These are phyloP conservation scores for Saccharomycopsis sp. DNA, from an alignment of 805 yeast species.

Conservation along the genomic window DNA sequence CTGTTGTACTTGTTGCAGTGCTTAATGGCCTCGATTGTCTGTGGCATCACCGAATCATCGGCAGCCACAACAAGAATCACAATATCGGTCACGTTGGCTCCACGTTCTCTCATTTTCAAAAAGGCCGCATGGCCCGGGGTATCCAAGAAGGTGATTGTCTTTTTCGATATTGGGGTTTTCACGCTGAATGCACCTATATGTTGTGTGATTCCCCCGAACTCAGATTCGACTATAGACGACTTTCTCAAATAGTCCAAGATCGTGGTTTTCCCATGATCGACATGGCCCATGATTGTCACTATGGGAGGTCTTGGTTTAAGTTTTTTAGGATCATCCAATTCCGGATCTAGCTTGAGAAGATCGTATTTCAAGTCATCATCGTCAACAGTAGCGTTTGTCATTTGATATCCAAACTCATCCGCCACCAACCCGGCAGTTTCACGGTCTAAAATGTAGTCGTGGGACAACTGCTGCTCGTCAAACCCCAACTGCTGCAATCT, in stretches of 20 bases:
- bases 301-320: slow-evolving; percentile 79
- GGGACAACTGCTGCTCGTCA: slow-evolving; percentile 49
- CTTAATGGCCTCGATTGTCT: slow-evolving; percentile 89
- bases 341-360: slow-evolving; percentile 26
- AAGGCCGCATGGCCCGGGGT: slow-evolving; percentile 99
- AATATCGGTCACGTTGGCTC: slow-evolving; percentile 90
- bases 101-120: slow-evolving; percentile 91
- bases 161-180: slow-evolving; percentile 64
- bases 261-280: slow-evolving; percentile 97
- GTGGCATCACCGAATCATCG: slow-evolving; percentile 97
- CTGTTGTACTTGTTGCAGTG: slow-evolving; percentile 82
- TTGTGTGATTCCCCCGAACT: slow-evolving; percentile 95
- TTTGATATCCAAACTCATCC: slow-evolving; percentile 78
- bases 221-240: slow-evolving; percentile 74
- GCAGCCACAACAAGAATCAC: slow-evolving; percentile 92
- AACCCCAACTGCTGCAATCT: slow-evolving; percentile 68
- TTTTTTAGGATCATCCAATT: slow-evolving; percentile 37
- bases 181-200: slow-evolving; percentile 97
- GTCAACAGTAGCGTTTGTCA: slow-evolving; percentile 26
- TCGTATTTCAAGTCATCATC: slow-evolving; percentile 50
- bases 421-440: slow-evolving; percentile 85
- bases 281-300: slow-evolving; percentile 98
- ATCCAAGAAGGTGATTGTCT: slow-evolving; percentile 81
- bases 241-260: slow-evolving; percentile 81
- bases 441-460: slow-evolving; percentile 73